phyloP scores from a whole-genome alignment of 2,329 filamentous ascomycete species.

The Stachybotrys elegans region DNA sequence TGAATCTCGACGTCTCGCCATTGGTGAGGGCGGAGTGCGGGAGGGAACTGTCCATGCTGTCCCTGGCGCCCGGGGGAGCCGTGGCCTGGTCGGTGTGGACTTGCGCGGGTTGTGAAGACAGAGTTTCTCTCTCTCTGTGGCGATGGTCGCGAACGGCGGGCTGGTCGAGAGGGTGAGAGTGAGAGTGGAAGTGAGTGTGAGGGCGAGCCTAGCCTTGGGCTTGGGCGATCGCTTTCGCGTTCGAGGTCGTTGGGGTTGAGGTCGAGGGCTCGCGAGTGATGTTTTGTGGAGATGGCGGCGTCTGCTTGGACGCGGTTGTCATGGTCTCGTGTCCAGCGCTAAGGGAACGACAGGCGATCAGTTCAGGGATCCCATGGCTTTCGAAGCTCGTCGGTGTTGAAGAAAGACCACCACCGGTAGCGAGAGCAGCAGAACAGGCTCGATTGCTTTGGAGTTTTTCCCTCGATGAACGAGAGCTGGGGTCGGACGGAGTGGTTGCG shows the following conservation, averaged over 20 bases:
- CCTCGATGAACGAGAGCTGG: too few relatives aligned
- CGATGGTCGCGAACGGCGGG: too few relatives aligned
- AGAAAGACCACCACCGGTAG: too few relatives aligned
- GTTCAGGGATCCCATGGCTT: slow-evolving; percentile 1
- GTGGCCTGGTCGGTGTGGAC: slow-evolving; percentile 12
- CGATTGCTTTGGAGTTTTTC: too few relatives aligned
- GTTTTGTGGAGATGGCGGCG: slow-evolving; percentile 20
- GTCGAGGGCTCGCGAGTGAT: slow-evolving; percentile 14
- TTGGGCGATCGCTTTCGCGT: too few relatives aligned
- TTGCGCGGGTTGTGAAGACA: slow-evolving; percentile 16
- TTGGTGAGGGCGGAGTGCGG: slow-evolving; percentile 20
- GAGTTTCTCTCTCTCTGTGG: too few relatives aligned
- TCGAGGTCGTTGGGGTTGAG: slow-evolving; percentile 17
- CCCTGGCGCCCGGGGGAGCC: slow-evolving; percentile 25
- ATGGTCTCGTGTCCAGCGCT: slow-evolving; percentile 11
- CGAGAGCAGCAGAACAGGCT: too few relatives aligned
- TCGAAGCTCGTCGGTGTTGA: too few relatives aligned
- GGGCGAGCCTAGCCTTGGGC: too few relatives aligned
- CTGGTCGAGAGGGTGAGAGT: too few relatives aligned
- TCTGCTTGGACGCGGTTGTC: slow-evolving; percentile 19
- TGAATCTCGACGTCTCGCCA: slow-evolving; percentile 23
- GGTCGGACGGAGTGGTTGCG: too few relatives aligned
- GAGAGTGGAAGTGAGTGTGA: too few relatives aligned
- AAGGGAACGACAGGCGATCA: neutral
- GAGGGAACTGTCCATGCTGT: slow-evolving; percentile 24